Base-by-base conservation (phyloP, 106 monocot species). In the Dendrobium chrysotoxum region DNA sequence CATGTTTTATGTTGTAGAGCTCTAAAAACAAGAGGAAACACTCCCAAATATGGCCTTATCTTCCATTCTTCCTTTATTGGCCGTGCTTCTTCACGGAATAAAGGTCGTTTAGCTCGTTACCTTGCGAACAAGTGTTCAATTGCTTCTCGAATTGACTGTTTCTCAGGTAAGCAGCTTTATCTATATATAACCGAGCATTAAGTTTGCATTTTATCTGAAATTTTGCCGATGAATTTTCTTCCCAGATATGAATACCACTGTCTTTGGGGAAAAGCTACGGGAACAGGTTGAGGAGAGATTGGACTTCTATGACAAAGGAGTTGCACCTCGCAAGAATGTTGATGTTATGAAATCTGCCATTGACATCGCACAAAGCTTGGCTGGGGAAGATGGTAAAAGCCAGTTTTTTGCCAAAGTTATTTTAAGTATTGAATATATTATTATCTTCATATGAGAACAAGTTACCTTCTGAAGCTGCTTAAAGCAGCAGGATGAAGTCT, bases 51-150 rank as follows among this genome's bases (percentile, higher is more conserved):
- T 82, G 96, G 96, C 31, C 94, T 97, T 4, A 97, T 97, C 75
- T 97, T 94, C 81, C 93, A 92, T 75, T 97, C 94, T 82, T 97
- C 94, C 58, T 97, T 97, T 79, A 94, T 94, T 81, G 96, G 93
- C 5, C 94, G 96, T 77, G 96, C 94, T 66, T 92, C 93, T 79
- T 61, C 86, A 23, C 65, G 77, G 20, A 96, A 93, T 88, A 96
- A 93, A 80, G 96, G 96, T 21, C 93, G 93, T 13, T 46, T 97
- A 53, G 96, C 96, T 81, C 94, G 96, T 20, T 97, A 92, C 42
- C 90, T 97, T 82, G 93, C 94, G 30, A 96, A 91, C 81, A 96
- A 96, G 79, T 96, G 96, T 83, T 96, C 96, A 4, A 91, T 96
- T 82, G 96, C 96, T 28, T 89, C 92, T 46, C 91, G 96, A 68